Percentiles rank a stretch among this genome's conserved stretches.
Conservation (phyloP, 192 early-diverging fungal species). For the Lobosporangium transversale region DNA sequence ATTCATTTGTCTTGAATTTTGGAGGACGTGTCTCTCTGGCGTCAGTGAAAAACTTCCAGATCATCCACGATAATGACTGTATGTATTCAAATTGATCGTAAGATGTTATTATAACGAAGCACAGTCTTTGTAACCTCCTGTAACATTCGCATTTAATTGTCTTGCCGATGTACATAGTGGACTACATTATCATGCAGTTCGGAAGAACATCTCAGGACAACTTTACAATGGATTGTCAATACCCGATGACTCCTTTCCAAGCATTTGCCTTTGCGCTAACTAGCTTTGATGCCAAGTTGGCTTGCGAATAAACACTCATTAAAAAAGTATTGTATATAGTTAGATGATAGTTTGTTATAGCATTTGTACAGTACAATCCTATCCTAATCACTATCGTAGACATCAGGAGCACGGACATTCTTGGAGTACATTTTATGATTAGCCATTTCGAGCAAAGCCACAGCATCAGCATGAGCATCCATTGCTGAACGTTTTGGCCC, state of each 20-base stretch:
- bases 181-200: conserved; percentile 96
- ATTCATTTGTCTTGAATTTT: conserved; percentile 95
- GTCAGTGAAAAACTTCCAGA: conserved; percentile 98
- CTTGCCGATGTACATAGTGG: no score
- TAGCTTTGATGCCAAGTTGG: conserved; percentile 90
- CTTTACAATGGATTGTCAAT: conserved; percentile 93
- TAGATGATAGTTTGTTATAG: no score
- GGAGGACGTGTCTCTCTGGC: conserved; percentile 86
- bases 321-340: no score
- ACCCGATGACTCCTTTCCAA: conserved; percentile 88
- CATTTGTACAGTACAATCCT: no score
- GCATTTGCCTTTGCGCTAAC: conserved; percentile 92
- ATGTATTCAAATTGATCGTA: no score
- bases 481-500: conserved; percentile 63
- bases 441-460: conserved; percentile 79
- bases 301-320: conserved; percentile 90
- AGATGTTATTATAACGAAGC: no score
- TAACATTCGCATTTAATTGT: no score
- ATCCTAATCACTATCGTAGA: conserved; percentile 27
- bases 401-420: conserved; percentile 60
- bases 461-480: conserved; percentile 70
- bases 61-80: conserved; percentile 91
- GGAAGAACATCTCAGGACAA: conserved; percentile 77
- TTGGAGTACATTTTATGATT: conserved; percentile 76
- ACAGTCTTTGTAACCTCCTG: no score